phyloP scores from a whole-genome alignment of 2,329 filamentous ascomycete genomes.

The Fusarium tupiense region DNA sequence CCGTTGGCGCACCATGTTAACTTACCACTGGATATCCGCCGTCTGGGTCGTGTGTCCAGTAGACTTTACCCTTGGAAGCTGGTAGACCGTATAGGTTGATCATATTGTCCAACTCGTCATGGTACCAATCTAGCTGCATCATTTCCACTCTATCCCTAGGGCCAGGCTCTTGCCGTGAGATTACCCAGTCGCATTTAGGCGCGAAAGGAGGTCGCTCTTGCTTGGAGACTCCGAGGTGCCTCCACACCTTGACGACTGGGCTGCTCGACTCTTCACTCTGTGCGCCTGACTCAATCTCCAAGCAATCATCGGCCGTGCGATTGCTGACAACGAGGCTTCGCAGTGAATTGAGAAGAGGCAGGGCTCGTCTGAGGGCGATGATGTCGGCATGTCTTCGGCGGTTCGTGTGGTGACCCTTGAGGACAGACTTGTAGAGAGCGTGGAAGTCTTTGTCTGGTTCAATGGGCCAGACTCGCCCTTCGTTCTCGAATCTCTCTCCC shows the following conservation, averaged over 20 bases:
- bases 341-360: not conserved
- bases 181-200: not conserved
- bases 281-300: not conserved
- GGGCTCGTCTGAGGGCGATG: not conserved
- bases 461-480: fast-evolving
- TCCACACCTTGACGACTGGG: not conserved
- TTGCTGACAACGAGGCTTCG: not conserved
- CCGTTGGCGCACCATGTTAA: too few species aligned
- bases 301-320: not conserved
- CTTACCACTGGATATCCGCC: too few species aligned
- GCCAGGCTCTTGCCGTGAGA: too few species aligned
- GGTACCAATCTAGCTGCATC: not conserved
- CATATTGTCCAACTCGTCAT: not conserved
- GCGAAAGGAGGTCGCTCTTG: not conserved
- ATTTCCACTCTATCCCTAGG: not conserved
- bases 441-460: not conserved
- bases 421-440: fast-evolving
- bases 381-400: not conserved
- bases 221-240: fast-evolving
- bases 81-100: not conserved
- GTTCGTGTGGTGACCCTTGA: not conserved
- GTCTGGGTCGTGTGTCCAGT: too few species aligned
- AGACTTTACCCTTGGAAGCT: too few species aligned
- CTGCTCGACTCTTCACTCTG: not conserved
- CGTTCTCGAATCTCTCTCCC: fast-evolving